Evolutionary conservation across 1,139 yeast genomes (phyloP), one percentile per base, ranked within the genome.

Genomic region (Kodamaea arcana): DNA sequence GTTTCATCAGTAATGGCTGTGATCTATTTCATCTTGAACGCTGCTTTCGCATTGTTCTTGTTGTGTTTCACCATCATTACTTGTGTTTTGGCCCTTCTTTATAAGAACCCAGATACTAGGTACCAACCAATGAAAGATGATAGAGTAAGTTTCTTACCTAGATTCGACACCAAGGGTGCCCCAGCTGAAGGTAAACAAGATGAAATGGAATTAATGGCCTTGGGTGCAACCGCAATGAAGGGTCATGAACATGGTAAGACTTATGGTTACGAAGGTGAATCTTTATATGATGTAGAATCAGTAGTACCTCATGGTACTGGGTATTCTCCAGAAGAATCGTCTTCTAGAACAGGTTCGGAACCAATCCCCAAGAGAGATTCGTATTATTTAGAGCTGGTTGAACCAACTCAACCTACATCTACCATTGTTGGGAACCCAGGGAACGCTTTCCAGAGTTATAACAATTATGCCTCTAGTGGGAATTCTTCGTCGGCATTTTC

Each of bases 121-220:
- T 92, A 92, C 65, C 94, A 88, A 68, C 97, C 97, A 47, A 86
- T 92, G 87, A 83, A 84, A 50, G 98, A 92, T 58, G 98, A 92
- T 55, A 80, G 98, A 59, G 94, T 86, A 37, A 85, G 96, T 15
- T 92, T 92, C 60, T 75, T 80, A 48, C 80, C 80, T 22, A 71
- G 79, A 45, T 63, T 68, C 45, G 83, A 80, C 44, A 78, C 81
- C 46, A 68, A 72, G 46, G 49, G 60, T 36, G 42, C 48, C 32
- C 62, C 60, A 29, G 36, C 30, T 17, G 33, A 27, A 9, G 40
- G 37, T 17, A 42, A 39, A 14, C 70, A 72, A 23, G 79, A 74
- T 33, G 87, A 81, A 46, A 75, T 85, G 45, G 97, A 88, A 60
- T 72, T 90, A 44, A 80, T 83, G 60, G 97, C 94, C 3, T 71